These are phyloP conservation scores for Nakaseomyces nivariensis DNA, from an alignment of 1,139 yeast genomes.

Conservation along the genomic window DNA sequence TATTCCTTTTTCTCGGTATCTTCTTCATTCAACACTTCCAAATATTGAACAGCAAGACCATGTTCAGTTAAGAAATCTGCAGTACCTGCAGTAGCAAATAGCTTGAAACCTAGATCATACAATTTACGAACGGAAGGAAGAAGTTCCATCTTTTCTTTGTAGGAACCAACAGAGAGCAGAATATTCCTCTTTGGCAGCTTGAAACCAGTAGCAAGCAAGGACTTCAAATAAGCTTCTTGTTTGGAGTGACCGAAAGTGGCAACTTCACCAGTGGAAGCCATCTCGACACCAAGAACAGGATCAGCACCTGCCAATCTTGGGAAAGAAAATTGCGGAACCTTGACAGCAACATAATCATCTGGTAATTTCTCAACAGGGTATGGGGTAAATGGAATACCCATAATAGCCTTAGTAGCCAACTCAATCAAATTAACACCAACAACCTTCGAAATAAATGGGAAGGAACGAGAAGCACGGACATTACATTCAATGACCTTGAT, in stretches of 20 bases:
- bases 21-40: conserved; percentile 72
- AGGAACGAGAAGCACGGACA: conserved; percentile 95
- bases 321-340: conserved; percentile 97
- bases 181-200: conserved; percentile 91
- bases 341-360: conserved; percentile 89
- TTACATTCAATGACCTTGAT: conserved; percentile 98
- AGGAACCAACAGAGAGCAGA: conserved; percentile 92
- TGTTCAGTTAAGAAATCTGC: conserved; percentile 97
- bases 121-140: conserved; percentile 79
- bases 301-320: conserved; percentile 97
- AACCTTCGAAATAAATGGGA: conserved; percentile 97
- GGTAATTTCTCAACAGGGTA: conserved; percentile 87
- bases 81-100: conserved; percentile 98
- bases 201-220: conserved; percentile 91
- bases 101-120: conserved; percentile 73
- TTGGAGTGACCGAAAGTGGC: conserved; percentile 95
- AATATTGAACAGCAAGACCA: conserved; percentile 84
- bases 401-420: conserved; percentile 93
- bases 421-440: conserved; percentile 95
- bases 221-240: conserved; percentile 93
- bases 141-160: conserved; percentile 88
- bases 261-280: conserved; percentile 99
- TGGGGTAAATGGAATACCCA: conserved; percentile 79
- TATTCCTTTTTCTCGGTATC: conserved; percentile 80
- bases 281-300: conserved; percentile 96